A percentile compares a stretch with the other conserved stretches of the same genome.
phyloP scores from a whole-genome alignment of 805 yeast genomes.

The Saccharomycopsis fibuligera region DNA sequence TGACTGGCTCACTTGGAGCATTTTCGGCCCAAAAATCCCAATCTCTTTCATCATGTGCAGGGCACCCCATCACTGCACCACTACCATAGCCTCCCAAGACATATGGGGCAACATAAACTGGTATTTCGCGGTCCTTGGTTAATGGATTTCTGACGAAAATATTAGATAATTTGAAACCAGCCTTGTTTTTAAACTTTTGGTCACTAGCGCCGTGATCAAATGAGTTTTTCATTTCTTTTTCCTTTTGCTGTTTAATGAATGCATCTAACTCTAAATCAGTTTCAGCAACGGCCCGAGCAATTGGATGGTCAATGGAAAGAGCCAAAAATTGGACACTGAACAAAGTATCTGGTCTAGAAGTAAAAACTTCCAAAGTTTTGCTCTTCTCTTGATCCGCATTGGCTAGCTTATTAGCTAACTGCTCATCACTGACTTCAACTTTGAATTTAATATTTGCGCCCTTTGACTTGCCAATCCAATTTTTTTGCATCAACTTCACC shows the following conservation, averaged over 20 bases:
- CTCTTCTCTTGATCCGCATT: conserved; percentile 22
- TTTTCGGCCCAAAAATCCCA: conserved; percentile 70
- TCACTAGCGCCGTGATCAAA: conserved; percentile 2
- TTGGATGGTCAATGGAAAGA: conserved; percentile 62
- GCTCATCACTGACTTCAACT: too few relatives aligned
- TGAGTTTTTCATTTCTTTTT: conserved; percentile 21
- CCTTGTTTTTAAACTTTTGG: conserved; percentile 31
- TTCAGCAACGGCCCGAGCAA: conserved; percentile 37
- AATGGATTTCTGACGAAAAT: conserved; percentile 57
- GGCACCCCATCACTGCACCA: conserved; percentile 98
- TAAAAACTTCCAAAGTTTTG: conserved; percentile 49
- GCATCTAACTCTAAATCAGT: conserved; percentile 35
- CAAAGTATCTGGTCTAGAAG: conserved; percentile 87
- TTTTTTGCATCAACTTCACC: conserved; percentile 82
- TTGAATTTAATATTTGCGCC: conserved; percentile 68
- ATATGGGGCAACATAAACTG: conserved; percentile 87
- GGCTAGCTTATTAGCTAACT: background rate
- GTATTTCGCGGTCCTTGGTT: conserved; percentile 35
- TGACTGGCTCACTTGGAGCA: conserved; percentile 38
- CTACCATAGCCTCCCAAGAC: conserved; percentile 78
- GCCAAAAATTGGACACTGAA: conserved; percentile 81
- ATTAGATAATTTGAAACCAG: conserved; percentile 48
- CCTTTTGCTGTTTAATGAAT: conserved; percentile 39
- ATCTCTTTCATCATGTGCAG: conserved; percentile 88
- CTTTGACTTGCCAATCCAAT: conserved; percentile 88